phyloP scores from a whole-genome alignment of 2,329 filamentous ascomycete genomes.

The Aaosphaeria pasadenensis region DNA sequence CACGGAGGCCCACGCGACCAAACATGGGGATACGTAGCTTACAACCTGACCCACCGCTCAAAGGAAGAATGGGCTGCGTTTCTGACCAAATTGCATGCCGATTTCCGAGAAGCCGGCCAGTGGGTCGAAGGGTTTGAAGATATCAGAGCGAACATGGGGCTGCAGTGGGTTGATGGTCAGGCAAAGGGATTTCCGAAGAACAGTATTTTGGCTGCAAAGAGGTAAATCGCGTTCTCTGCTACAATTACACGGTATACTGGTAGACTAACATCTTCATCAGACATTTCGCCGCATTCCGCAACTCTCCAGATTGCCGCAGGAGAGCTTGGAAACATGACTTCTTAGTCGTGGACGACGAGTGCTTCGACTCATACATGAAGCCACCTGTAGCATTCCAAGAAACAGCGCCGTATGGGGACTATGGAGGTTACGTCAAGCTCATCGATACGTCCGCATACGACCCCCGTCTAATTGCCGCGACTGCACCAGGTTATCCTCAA shows the following conservation, averaged over 20 bases:
- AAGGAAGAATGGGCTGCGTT: constrained; percentile 15
- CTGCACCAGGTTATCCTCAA: background rate
- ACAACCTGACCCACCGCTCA: constrained; percentile 16
- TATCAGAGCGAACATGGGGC: background rate
- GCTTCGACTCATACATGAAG: background rate
- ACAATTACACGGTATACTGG: background rate
- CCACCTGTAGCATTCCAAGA: background rate
- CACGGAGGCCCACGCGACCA: constrained; percentile 5
- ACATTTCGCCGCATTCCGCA: background rate
- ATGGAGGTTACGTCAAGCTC: background rate
- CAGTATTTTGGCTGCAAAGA: constrained; percentile 1
- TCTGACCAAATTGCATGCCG: constrained; percentile 8
- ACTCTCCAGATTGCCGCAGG: background rate
- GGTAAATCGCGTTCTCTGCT: background rate
- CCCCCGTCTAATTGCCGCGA: background rate
- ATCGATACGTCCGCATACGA: background rate
- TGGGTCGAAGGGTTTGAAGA: constrained; percentile 14
- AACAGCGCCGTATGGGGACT: background rate
- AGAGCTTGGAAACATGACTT: background rate
- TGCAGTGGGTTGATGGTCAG: background rate
- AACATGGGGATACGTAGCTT: constrained; percentile 16
- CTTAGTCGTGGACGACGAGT: background rate
- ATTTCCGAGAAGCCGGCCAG: constrained; percentile 7
- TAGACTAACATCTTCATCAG: background rate
- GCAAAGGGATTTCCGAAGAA: background rate